phyloP scores from a whole-genome alignment of 331 rosid genomes.

The Cydonia oblonga region DNA sequence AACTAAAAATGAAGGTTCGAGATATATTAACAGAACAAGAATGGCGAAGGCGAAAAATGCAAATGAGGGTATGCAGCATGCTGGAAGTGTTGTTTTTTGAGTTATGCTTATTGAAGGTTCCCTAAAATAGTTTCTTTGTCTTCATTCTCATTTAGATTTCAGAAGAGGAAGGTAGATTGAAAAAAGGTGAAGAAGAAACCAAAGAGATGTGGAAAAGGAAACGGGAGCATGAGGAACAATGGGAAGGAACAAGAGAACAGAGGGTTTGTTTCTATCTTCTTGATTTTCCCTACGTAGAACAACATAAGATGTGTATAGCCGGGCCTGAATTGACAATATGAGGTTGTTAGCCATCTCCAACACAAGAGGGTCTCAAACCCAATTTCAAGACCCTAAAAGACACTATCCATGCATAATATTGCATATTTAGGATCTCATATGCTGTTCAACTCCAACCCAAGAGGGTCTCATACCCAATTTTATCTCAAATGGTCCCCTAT shows the following conservation, averaged over 20 bases:
- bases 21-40: slow-evolving; percentile 93
- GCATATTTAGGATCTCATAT: neutral
- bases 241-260: slow-evolving; percentile 98
- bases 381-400: neutral
- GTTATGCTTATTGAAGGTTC: neutral
- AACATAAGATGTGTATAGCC: neutral
- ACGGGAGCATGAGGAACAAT: slow-evolving; percentile 95
- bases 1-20: slow-evolving; percentile 80
- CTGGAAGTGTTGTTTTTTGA: neutral
- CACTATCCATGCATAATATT: neutral
- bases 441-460: neutral
- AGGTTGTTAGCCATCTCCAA: neutral
- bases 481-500: no score
- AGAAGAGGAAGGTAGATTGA: slow-evolving; percentile 97
- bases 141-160: slow-evolving; percentile 53
- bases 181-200: slow-evolving; percentile 86
- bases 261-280: slow-evolving; percentile 56
- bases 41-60: slow-evolving; percentile 97
- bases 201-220: slow-evolving; percentile 98
- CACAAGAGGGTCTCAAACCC: no score
- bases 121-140: slow-evolving; percentile 5
- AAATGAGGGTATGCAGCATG: slow-evolving; percentile 66
- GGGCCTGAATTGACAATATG: neutral
- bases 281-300: neutral
- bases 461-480: no score